Evolutionary conservation across 1,139 yeast species (phyloP), one percentile per base, ranked within the genome.

Genomic region (Suhomyces coccinellae): DNA sequence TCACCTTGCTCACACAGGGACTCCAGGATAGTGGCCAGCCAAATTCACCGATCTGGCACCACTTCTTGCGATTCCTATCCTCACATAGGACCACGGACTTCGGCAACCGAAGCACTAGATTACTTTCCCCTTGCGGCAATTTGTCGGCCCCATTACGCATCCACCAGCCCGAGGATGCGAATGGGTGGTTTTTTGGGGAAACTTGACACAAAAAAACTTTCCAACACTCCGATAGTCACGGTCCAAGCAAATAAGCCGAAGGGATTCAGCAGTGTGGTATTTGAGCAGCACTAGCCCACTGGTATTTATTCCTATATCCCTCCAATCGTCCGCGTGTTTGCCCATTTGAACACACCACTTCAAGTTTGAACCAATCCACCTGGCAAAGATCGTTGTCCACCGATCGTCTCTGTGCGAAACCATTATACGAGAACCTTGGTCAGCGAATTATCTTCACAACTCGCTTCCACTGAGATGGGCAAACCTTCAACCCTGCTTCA

Each of bases 401-500:
- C 4, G 29, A 26, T 26, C 29, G 29, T 26, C n/a, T 12, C 29
- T 10, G 29, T 12, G 29, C 29, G 29, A 26, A 10, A 26, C 29
- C 12, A 26, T n/a, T 26, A 26, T 11, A 26, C 29, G 29, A 26
- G 29, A 7, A 11, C 29, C 4, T 10, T 9, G n/a, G 12, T 24
- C 22, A 28, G 15, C 30, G 13, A 20, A 29, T 30, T 5, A 8
- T 36, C 17, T 9, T n/a, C 27, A 33, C 13, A 14, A 17, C 28
- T 22, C 26, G 11, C 26, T 33, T 33, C 14, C 36, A 34, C 33
- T 13, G 36, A n/a, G 9, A 45, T 42, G 46, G 44, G 43, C 10
- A 36, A 38, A 20, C 38, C 28, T 38, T 52, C 11, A 39, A 46
- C 20, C 46, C 52, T 29, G 63, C 58, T 33, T 45, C 63, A 36